Conservation (phyloP, 306 rosid genomes). For the Cicer pinnatifidum region DNA sequence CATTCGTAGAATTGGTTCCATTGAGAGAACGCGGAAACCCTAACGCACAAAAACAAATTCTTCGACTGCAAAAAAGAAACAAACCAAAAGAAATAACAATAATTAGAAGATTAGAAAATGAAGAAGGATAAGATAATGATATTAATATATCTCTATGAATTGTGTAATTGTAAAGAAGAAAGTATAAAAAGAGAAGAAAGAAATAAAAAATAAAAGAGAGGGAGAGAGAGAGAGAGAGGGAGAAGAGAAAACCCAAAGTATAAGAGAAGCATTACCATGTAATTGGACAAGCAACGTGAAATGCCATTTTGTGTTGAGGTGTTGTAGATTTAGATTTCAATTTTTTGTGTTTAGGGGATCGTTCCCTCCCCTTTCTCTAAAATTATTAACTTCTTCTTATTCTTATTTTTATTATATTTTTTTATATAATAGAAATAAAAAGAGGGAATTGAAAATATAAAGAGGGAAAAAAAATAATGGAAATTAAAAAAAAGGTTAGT, state of each 20-base stretch:
- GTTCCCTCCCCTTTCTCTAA: conserved; percentile 40
- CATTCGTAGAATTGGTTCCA: conserved; percentile 1
- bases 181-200: neutral
- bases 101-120: neutral
- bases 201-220: neutral
- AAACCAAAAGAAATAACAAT: neutral
- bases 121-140: neutral
- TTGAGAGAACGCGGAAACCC: conserved; percentile 50
- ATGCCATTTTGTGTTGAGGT: conserved; percentile 49
- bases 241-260: too few relatives aligned
- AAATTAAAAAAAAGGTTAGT: neutral
- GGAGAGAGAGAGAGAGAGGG: neutral
- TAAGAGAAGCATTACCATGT: conserved; percentile 41
- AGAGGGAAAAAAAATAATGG: neutral
- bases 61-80: conserved; percentile 40
- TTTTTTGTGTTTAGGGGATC: conserved; percentile 52
- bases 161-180: conserved; percentile 1
- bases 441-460: conserved; percentile 30
- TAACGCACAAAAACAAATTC: conserved; percentile 52
- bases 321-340: conserved; percentile 51
- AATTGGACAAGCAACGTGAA: conserved; percentile 59
- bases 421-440: neutral
- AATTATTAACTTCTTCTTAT: conserved; percentile 42
- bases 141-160: neutral
- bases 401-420: conserved; percentile 1